Percentiles rank a stretch among this genome's conserved stretches.
These are phyloP conservation scores for Fragaria iinumae DNA, from an alignment of 306 rosid genomes.

Conservation along the genomic window DNA sequence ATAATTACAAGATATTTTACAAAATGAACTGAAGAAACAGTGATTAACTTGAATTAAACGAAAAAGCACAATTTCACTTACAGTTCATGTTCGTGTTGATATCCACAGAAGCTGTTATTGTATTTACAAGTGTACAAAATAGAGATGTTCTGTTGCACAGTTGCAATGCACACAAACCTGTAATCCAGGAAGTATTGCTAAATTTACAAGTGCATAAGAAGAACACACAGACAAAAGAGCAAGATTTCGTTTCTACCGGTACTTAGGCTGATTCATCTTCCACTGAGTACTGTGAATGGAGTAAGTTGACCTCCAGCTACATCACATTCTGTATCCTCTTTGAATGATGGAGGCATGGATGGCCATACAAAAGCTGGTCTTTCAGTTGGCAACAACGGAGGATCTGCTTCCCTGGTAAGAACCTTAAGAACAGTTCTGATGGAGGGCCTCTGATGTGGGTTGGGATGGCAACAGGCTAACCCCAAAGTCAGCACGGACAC, in stretches of 20 bases:
- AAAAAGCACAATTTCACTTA: background rate
- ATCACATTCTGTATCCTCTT: slow-evolving; percentile 23
- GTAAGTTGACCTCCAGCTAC: slow-evolving; percentile 16
- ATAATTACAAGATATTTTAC: background rate
- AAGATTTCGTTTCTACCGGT: background rate
- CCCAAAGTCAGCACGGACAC: slow-evolving; percentile 50
- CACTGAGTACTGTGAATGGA: slow-evolving; percentile 24
- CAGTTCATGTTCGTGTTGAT: background rate
- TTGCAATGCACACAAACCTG: background rate
- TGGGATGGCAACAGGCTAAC: slow-evolving; percentile 81
- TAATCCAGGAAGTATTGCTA: background rate
- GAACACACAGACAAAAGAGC: background rate
- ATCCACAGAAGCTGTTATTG: background rate
- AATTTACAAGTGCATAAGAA: background rate
- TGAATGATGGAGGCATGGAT: slow-evolving; percentile 51
- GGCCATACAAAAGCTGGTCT: slow-evolving; percentile 78
- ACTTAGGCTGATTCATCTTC: slow-evolving; percentile 35
- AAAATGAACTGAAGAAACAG: background rate
- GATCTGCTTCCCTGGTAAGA: slow-evolving; percentile 50
- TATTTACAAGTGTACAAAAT: background rate
- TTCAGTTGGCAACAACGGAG: slow-evolving; percentile 47
- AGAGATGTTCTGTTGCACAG: background rate
- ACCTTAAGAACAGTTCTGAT: slow-evolving; percentile 61
- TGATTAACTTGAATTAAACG: background rate
- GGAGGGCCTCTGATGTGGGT: slow-evolving; percentile 63